Base-by-base conservation (phyloP, 2,329 filamentous ascomycete species). In the Fusarium oligoseptatum region DNA sequence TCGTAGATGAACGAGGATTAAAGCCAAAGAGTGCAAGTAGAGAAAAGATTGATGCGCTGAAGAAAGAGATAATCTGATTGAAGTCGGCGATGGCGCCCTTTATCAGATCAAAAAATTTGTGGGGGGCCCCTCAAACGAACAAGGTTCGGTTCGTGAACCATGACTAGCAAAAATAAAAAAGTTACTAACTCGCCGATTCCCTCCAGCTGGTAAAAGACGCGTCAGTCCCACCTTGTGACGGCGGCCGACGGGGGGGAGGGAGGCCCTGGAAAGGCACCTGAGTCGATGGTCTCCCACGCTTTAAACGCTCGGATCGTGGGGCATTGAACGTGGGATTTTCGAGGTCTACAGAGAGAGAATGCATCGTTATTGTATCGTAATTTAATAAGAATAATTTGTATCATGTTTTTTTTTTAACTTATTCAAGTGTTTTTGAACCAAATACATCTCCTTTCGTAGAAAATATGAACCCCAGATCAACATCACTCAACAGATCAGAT, bases 21-120 rank as follows among this genome's bases (percentile, higher is more conserved):
- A 43, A 11, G 24, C 8, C 22, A 60, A 43, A 29, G 32, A 22
- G 36, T 9, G 4, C 3, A 32, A 45, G 17, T 29, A 41, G 9
- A 41, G 22, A 24, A 15, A 17, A 39, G 8, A 22, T 6, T 48
- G 57, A 65, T 66, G 57, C 10, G 10, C 14, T n/a, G 37, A 45
- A 11, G 27, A 37, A 48, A 41, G 7, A 6, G 29, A 43, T 43
- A 63, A 73, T 68, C 58, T 57, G 70, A 75, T 63, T 58, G 50
- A 75, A 34, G 39, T 58, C 36, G 52, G 56, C n/a, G 50, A 22
- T 43, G 58, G 50, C 39, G 27, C 17, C 24, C 64, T 77, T 77
- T 77, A 77, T 77, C 75, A 77, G 75, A 77, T 77, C 68, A 63
- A 74, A 74, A 29, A 20, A 65, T 52, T 34, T 27, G 73, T 77